Base-by-base conservation (phyloP, 768 basidiomycete genomes). In the Amanita subjunquillea region DNA sequence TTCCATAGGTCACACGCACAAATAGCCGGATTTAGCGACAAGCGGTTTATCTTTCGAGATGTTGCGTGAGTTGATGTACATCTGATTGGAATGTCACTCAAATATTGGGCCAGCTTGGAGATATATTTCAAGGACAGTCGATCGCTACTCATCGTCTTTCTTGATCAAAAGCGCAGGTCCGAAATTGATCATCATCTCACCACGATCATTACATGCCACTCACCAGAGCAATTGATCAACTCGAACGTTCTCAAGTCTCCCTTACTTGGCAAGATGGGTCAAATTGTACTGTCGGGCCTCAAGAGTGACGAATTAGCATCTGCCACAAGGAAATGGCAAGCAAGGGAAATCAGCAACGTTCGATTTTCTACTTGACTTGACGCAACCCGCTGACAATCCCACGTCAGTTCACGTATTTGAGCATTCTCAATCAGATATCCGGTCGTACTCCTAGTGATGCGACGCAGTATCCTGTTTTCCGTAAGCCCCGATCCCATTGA, bases 401-500 rank as follows among this genome's bases (percentile, higher is more conserved):
- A 43, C 23, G 53, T 29, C 52, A 94, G 91, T 95, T 91, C 64
- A 85, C 88, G 1, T 95, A 94, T 65, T 67, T 95, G 47, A 85
- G 87, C 55, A 80, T 96, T 51, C 69, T 96, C 51, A 96, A 96
- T 59, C 91, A 95, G 63, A 78, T 90, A 20, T 94, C 93, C 3
- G 92, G 93, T 40, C 78, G 93, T 20, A 96, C 93, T 3, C 91
- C 92, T 1, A 91, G 86, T 61, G 93, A 96, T 69, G 91, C 93
- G 8, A 95, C 94, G 0, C 91, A 94, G 59, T 96, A 93, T 66
- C 93, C 92, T 0, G 81, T 95, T 6, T 93, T 91, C 57, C 89
- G 88, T 90, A 59, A 47, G 86, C 66, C 8, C 12, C 10, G 38
- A 6, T 34, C 9, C 46, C 56, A 29, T 37, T 38, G 13, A 4